Evolutionary conservation across 305 asterid species (phyloP), one percentile per base, ranked within the genome.

Genomic region (Fraxinus sp.): DNA sequence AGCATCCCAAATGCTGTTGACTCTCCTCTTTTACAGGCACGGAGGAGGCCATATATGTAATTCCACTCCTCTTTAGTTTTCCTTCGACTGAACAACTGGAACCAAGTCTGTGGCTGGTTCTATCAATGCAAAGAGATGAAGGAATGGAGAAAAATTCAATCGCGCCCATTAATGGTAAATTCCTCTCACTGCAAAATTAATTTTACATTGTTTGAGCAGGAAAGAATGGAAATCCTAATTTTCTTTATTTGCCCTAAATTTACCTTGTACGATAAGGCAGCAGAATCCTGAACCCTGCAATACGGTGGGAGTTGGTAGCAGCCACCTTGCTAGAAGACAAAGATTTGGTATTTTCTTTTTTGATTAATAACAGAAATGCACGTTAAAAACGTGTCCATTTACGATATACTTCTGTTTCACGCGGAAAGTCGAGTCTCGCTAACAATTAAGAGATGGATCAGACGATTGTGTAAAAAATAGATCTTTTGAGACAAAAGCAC

Each of bases 21-120:
- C 62, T 70, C 18, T 88, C 91, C 83, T 90, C 92, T n/a, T 87
- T 83, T 64, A 88, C 89, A 73, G 93, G 87, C 55, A 82, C 83
- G 76, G 97, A 73, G 73, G 95, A 84, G 78, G 92, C 84, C 97
- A 91, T 91, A 75, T 80, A 84, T 28, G 86, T 64, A 84, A 87
- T 77, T 78, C 28, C 80, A 76, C 80, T 68, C 79, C 87, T 90
- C 32, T 83, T 86, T 49, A 39, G 85, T 36, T 22, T 82, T 35
- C 18, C 78, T 85, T 74, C 83, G 24, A 33, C 73, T 18, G 83
- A 72, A 74, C 79, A 84, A 80, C 41, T 75, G 72, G 77, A 74
- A 74, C 64, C 44, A 59, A 59, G 70, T 62, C 13, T 62, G 76
- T 71, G 82, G 13, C 85, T 88, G 13, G 87, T 81, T 76, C 83